Conservation (phyloP, 805 yeast genomes). For the Kazachstania psychrophila region DNA sequence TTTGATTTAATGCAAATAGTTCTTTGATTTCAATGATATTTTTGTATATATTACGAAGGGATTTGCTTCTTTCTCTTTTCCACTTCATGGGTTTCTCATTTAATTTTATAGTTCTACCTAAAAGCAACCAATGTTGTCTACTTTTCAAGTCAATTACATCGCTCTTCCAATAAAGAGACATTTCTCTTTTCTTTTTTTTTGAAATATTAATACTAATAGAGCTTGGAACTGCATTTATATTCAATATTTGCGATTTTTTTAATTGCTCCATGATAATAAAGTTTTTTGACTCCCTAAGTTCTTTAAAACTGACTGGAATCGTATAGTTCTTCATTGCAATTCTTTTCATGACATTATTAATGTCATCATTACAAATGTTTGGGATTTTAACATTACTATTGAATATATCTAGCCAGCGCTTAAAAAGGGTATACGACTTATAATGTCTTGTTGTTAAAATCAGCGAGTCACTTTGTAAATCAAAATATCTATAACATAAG, state of each 20-base stretch:
- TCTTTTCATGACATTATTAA: slow-evolving; percentile 7
- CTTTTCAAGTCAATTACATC: slow-evolving; percentile 16
- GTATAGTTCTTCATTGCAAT: slow-evolving; percentile 10
- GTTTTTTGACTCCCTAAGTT: slow-evolving; percentile 12
- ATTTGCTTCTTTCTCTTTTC: slow-evolving; percentile 5
- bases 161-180: slow-evolving; percentile 10
- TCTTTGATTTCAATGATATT: slow-evolving; percentile 10
- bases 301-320: slow-evolving; percentile 11
- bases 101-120: slow-evolving; percentile 16
- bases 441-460: slow-evolving; percentile 6
- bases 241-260: slow-evolving; percentile 10
- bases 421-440: slow-evolving; percentile 7
- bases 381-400: not conserved
- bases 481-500: slow-evolving; percentile 14
- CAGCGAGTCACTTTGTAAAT: slow-evolving; percentile 3
- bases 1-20: slow-evolving; percentile 20
- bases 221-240: not conserved
- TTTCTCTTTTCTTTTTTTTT: not conserved
- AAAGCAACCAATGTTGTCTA: slow-evolving; percentile 21
- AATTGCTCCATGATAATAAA: slow-evolving; percentile 11
- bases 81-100: slow-evolving; percentile 9
- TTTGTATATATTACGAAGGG: slow-evolving; percentile 1
- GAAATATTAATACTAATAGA: not conserved
- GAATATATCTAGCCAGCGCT: slow-evolving; percentile 3
- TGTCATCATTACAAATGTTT: not conserved